A percentile compares a stretch with the other conserved stretches of the same genome.
Evolutionary conservation across 768 basidiomycete species (phyloP).

Genomic region (Lentinula edodes): DNA sequence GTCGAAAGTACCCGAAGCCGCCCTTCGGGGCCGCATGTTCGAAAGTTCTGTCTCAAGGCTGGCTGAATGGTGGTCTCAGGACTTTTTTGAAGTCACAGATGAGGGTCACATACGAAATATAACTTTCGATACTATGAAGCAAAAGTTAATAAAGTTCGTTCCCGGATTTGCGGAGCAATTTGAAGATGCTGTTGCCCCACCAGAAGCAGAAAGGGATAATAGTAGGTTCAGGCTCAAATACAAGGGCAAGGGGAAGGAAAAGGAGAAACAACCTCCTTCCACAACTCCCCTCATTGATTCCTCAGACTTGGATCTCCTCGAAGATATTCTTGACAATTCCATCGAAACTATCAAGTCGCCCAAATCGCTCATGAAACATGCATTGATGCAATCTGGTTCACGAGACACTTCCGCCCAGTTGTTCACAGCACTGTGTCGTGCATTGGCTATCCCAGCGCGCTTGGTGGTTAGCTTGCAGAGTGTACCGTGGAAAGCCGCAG

Average conservation of each 20-base stretch:
- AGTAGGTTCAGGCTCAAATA: constrained; percentile 11
- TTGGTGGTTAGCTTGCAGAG: constrained; percentile 89
- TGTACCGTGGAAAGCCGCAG: constrained; percentile 79
- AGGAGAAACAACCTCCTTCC: constrained; percentile 9
- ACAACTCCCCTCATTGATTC: constrained; percentile 11
- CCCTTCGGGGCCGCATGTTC: constrained; percentile 82
- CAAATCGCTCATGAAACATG: constrained; percentile 93
- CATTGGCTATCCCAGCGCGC: constrained; percentile 79
- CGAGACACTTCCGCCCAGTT: constrained; percentile 86
- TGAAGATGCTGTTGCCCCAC: background rate
- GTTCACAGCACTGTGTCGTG: constrained; percentile 86
- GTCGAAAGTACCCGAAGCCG: constrained; percentile 71
- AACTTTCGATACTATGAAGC: constrained; percentile 72
- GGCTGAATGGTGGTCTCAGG: constrained; percentile 77
- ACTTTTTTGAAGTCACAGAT: constrained; percentile 60
- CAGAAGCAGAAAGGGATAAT: background rate
- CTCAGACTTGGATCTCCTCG: constrained; percentile 37
- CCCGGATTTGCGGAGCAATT: background rate
- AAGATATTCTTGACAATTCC: constrained; percentile 37
- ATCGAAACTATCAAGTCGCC: constrained; percentile 66
- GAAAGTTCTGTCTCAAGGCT: constrained; percentile 74
- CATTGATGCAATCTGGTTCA: constrained; percentile 71
- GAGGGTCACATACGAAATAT: constrained; percentile 68
- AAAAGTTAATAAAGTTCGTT: constrained; percentile 24
- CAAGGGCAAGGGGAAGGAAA: constrained; percentile 11